Evolutionary conservation across 73 alveolate species (phyloP), one percentile per base, ranked within the genome.

Genomic region (Uronychia setigera): DNA sequence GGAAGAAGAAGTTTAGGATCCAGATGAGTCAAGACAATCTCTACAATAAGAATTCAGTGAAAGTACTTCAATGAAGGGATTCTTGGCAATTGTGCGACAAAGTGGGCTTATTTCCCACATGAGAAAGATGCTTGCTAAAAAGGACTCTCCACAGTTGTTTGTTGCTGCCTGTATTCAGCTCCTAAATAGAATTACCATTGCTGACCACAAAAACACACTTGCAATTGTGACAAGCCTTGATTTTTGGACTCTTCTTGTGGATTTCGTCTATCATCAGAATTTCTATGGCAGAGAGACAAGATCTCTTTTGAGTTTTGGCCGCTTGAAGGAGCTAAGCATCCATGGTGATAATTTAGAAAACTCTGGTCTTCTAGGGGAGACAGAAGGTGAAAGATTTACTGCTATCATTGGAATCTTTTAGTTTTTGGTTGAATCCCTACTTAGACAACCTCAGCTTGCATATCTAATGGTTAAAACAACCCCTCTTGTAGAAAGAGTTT

Each of bases 211-310:
- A 32, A 86, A 34, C 33, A 74, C 92, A 58, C 81, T 79, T 57
- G 79, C 87, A 1, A 79, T 79, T 1, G 35, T 86, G 30, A 86
- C 92, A 46, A 35, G 79, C 35, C 75, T 86, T 1, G 92, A 86
- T 35, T 86, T 57, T 33, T 86, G 92, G 92, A 86, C 92, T 19
- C 79, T 78, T 59, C 59, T 86, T 1, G 92, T 86, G 27, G 92
- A 86, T 0, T 86, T 76, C 13, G 14, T 86, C 32, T 26, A 79
- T 32, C 5, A 46, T 19, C 67, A 46, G 67, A 46, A 19, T 11
- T 46, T 46, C 67, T 46, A 46, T 19, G 67, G 67, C 5, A 46
- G 67, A 19, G 67, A 46, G 19, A 46, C 67, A 46, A 5, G 67
- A 11, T 46, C 67, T 19, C 67, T 46, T 46, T 19, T 46, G n/a